phyloP scores from a whole-genome alignment of 148 eudicot species.

The Cornus controversa region DNA sequence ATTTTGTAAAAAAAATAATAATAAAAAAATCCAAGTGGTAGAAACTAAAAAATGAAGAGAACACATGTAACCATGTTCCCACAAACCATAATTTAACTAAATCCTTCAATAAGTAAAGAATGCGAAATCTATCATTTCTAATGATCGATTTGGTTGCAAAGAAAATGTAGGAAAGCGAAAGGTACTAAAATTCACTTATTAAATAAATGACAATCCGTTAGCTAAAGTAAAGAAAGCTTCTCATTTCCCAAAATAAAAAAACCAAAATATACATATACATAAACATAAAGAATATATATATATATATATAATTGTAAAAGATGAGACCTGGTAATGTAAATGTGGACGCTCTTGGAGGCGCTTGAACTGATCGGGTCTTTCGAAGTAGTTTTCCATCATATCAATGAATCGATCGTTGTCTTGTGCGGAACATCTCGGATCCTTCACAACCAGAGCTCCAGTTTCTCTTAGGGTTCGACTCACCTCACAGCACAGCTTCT shows the following conservation, averaged over 20 bases:
- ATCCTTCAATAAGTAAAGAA: neutral
- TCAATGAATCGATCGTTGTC: slow-evolving; percentile 88
- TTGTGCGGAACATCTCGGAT: slow-evolving; percentile 72
- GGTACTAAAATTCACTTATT: neutral
- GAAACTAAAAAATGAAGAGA: neutral
- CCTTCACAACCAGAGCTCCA: slow-evolving; percentile 77
- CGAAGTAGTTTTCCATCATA: slow-evolving; percentile 92
- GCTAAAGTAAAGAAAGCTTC: neutral
- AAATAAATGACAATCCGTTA: neutral
- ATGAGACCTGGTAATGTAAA: slow-evolving; percentile 77
- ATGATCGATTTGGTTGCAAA: neutral
- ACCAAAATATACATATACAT: neutral
- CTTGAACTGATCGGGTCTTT: slow-evolving; percentile 59
- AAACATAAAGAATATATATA: neutral
- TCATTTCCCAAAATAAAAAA: neutral
- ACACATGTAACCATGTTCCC: too few relatives aligned
- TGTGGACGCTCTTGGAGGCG: slow-evolving; percentile 81
- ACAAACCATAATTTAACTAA: too few relatives aligned
- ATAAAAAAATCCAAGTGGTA: too few relatives aligned
- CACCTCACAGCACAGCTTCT: slow-evolving; percentile 55
- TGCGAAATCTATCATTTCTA: neutral
- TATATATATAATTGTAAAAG: neutral
- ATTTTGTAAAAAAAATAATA: too few relatives aligned
- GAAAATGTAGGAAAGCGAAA: neutral
- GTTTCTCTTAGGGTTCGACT: slow-evolving; percentile 77